Evolutionary conservation across 2,329 filamentous ascomycete species (phyloP).

Genomic region (Coniochaeta sp.): DNA sequence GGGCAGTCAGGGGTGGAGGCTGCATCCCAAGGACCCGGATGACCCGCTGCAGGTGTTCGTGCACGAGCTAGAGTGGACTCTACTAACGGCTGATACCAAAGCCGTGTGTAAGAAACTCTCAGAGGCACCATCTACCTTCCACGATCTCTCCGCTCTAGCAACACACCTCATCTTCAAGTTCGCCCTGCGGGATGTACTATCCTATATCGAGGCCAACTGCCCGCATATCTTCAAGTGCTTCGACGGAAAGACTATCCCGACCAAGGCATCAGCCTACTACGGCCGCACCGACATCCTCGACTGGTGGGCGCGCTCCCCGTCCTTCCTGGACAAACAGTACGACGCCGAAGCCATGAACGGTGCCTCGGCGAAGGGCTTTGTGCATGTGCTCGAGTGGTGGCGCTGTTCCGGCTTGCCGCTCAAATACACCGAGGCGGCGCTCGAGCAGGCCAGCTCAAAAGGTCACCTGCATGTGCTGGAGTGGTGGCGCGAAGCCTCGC

Average conservation of each 20-base stretch:
- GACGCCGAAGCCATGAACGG: slow-evolving; percentile 78
- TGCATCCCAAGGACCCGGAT: slow-evolving; percentile 49
- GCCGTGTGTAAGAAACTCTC: slow-evolving; percentile 71
- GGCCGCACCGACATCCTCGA: slow-evolving; percentile 78
- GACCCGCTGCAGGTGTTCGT: slow-evolving; percentile 66
- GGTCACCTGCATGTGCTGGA: slow-evolving; percentile 81
- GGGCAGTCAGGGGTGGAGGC: slow-evolving; percentile 54
- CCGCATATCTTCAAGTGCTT: slow-evolving; percentile 78
- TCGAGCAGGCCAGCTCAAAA: slow-evolving; percentile 80
- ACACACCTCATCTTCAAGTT: slow-evolving; percentile 91
- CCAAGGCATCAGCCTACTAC: slow-evolving; percentile 82
- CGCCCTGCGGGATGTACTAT: slow-evolving; percentile 70
- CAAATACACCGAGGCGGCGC: slow-evolving; percentile 77
- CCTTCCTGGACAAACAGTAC: slow-evolving; percentile 81
- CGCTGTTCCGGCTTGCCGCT: slow-evolving; percentile 68
- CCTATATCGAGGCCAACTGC: slow-evolving; percentile 55
- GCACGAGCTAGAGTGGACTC: slow-evolving; percentile 77
- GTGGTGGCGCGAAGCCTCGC: slow-evolving; percentile 79
- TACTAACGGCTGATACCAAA: slow-evolving; percentile 64
- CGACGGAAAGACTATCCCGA: slow-evolving; percentile 77
- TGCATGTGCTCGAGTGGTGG: slow-evolving; percentile 87
- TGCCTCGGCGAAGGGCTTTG: slow-evolving; percentile 77
- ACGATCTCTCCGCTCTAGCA: slow-evolving; percentile 68
- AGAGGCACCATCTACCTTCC: slow-evolving; percentile 61
- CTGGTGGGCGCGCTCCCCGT: slow-evolving; percentile 82